These are phyloP conservation scores for Alternaria hordeiaustralica DNA, from an alignment of 2,329 filamentous ascomycete species.

Conservation along the genomic window DNA sequence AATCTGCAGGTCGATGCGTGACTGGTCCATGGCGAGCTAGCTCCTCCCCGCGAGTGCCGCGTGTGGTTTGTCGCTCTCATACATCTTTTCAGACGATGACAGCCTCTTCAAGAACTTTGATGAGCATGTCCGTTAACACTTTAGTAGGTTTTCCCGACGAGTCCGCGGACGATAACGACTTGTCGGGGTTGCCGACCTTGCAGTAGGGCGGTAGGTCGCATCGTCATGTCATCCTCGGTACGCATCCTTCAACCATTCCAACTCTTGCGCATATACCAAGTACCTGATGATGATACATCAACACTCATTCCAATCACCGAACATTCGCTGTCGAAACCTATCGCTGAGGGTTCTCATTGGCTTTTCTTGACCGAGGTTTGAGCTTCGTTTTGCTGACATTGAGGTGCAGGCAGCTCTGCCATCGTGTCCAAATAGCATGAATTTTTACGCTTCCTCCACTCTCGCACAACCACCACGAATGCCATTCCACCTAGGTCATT, in stretches of 20 bases:
- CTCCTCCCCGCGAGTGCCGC: background rate
- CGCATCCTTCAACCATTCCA: background rate
- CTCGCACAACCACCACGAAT: background rate
- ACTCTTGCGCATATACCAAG: background rate
- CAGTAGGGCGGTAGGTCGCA: background rate
- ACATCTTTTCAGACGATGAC: background rate
- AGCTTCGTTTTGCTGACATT: background rate
- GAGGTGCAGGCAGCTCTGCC: background rate
- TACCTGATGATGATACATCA: background rate
- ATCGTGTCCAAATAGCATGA: background rate
- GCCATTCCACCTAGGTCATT: background rate
- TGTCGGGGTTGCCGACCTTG: background rate
- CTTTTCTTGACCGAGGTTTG: background rate
- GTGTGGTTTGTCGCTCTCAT: conserved; percentile 1
- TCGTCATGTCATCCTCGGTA: background rate
- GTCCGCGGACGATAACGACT: background rate
- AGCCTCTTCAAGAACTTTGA: background rate
- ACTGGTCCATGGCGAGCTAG: conserved; percentile 1
- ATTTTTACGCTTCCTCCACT: background rate
- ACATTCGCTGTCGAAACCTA: background rate
- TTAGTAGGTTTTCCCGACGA: background rate
- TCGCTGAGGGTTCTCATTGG: background rate
- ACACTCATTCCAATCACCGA: background rate
- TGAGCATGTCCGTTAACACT: background rate
- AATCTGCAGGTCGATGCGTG: background rate